These are phyloP conservation scores for Mollisia scopiformis DNA, from an alignment of 2,329 filamentous ascomycete genomes.

Conservation along the genomic window DNA sequence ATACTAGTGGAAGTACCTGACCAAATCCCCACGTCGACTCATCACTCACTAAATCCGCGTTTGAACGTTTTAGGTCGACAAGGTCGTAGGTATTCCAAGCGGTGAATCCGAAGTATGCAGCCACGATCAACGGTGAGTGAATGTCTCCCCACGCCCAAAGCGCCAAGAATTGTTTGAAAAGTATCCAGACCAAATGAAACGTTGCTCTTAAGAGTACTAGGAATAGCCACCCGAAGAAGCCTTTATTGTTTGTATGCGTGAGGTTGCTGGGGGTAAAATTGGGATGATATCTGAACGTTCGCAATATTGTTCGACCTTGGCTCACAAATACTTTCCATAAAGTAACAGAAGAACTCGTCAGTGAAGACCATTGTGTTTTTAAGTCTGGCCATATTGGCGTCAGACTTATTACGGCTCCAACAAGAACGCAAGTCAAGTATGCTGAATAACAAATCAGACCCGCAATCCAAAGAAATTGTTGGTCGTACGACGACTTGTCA, in stretches of 20 bases:
- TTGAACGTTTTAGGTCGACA: conserved; percentile 18
- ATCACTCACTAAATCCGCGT: conserved; percentile 9
- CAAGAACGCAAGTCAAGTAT: conserved; percentile 3
- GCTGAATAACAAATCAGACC: conserved; percentile 9
- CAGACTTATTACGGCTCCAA: not conserved
- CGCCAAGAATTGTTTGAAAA: conserved; percentile 5
- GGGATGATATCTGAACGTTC: too few relatives aligned
- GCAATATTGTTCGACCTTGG: too few relatives aligned
- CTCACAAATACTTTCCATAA: too few relatives aligned
- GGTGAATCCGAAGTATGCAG: conserved; percentile 11
- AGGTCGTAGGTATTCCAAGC: conserved; percentile 21
- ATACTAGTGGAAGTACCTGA: conserved; percentile 16
- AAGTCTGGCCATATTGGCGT: not conserved
- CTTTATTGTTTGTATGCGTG: too few relatives aligned
- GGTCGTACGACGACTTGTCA: conserved; percentile 9
- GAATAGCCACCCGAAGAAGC: too few relatives aligned
- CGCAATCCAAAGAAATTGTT: conserved; percentile 17
- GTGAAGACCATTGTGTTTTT: not conserved
- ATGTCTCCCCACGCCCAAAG: conserved; percentile 18
- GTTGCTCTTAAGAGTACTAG: too few relatives aligned
- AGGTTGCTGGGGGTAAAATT: too few relatives aligned
- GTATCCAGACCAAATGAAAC: not conserved
- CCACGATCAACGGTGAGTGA: conserved; percentile 7
- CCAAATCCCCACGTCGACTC: conserved; percentile 22
- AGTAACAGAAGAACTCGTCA: too few relatives aligned